Evolutionary conservation across 257 asterid genomes (phyloP).

Genomic region (Phtheirospermum japonicum): DNA sequence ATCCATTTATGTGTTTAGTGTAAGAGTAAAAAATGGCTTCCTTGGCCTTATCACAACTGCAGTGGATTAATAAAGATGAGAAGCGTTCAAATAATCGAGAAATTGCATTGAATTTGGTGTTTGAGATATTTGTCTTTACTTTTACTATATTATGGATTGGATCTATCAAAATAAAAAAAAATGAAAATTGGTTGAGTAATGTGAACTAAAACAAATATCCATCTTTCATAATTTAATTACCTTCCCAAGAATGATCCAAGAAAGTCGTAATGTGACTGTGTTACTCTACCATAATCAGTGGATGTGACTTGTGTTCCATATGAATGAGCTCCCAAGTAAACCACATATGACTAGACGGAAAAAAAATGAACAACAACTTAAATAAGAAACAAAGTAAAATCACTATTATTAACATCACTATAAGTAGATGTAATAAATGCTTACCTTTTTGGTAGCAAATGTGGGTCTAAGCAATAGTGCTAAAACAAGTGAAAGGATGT

Average conservation of each 20-base stretch:
- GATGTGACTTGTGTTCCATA: slow-evolving; percentile 53
- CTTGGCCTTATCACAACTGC: slow-evolving; percentile 63
- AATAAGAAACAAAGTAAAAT: no score
- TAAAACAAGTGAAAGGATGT: slow-evolving; percentile 45
- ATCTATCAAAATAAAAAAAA: no score
- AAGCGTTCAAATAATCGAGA: background rate
- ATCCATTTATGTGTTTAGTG: slow-evolving; percentile 85
- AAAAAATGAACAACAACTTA: slow-evolving; percentile 6
- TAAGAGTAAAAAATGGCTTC: slow-evolving; percentile 84
- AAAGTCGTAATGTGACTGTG: slow-evolving; percentile 61
- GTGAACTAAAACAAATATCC: no score
- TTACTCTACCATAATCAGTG: slow-evolving; percentile 58
- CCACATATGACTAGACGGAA: slow-evolving; percentile 65
- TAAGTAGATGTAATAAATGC: slow-evolving; percentile 30
- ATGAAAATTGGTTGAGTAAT: no score
- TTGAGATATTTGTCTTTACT: no score
- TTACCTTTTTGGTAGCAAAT: slow-evolving; percentile 71
- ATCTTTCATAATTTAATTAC: no score
- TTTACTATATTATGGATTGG: no score
- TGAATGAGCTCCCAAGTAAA: slow-evolving; percentile 86
- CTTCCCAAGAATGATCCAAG: slow-evolving; percentile 84
- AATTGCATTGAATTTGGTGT: no score
- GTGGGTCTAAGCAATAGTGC: slow-evolving; percentile 59
- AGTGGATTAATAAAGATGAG: slow-evolving; percentile 20
- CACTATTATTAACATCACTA: slow-evolving; percentile 2